Percentiles rank a stretch among this genome's conserved stretches.
These are phyloP conservation scores for Tulasnella sp. DNA, from an alignment of 768 basidiomycete species.

Conservation along the genomic window DNA sequence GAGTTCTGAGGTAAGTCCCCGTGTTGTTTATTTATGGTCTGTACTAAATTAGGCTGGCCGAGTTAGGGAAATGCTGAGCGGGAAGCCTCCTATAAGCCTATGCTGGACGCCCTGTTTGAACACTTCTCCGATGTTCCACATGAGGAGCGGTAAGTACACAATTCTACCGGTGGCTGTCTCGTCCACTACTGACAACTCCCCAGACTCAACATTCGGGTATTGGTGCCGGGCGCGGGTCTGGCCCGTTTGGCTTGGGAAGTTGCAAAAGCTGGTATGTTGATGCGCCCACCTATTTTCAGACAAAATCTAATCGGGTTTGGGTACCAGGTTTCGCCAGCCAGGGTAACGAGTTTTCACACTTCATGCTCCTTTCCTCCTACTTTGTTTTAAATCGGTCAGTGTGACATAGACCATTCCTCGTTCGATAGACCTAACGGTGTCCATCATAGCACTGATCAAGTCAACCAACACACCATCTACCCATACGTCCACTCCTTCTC, in stretches of 20 bases:
- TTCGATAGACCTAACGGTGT: not conserved
- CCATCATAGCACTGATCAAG: conserved; percentile 47
- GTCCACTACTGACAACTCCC: not conserved
- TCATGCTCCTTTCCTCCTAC: conserved; percentile 85
- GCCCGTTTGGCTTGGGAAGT: conserved; percentile 84
- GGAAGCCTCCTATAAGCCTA: conserved; percentile 68
- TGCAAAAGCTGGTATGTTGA: conserved; percentile 55
- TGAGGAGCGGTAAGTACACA: conserved; percentile 39
- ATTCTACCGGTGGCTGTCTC: not conserved
- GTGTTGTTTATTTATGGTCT: conserved; percentile 4
- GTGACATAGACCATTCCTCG: not conserved
- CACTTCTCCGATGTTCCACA: conserved; percentile 49
- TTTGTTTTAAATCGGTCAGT: conserved; percentile 76
- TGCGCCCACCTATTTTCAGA: not conserved
- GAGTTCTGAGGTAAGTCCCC: conserved; percentile 78
- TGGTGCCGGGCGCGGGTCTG: conserved; percentile 85
- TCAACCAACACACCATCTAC: conserved; percentile 66
- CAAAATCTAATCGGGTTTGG: not conserved
- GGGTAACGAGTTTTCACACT: conserved; percentile 92
- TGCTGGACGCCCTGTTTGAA: conserved; percentile 59
- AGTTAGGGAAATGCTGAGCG: conserved; percentile 64
- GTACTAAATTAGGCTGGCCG: not conserved
- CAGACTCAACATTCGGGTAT: conserved; percentile 53
- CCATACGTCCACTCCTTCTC: conserved; percentile 92
- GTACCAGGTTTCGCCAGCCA: conserved; percentile 74